Evolutionary conservation across 163 green algal species (phyloP).

Genomic region (Scenedesmus sp.): DNA sequence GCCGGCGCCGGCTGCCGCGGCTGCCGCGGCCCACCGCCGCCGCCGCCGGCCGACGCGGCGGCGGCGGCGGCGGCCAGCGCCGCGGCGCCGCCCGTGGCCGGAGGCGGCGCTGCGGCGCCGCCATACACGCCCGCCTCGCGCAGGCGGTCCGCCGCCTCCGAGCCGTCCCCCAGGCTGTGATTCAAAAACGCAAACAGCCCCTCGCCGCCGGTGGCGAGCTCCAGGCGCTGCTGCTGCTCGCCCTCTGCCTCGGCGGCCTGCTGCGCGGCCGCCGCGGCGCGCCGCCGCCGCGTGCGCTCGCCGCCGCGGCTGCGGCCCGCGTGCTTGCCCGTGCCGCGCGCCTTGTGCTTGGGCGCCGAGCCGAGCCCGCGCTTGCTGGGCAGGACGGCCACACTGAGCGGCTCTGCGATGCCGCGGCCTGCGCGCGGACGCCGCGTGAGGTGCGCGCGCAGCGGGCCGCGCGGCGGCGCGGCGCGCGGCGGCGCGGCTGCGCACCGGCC

Average conservation of each 20-base stretch:
- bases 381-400: conserved; percentile 11
- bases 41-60: neutral
- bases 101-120: neutral
- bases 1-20: conserved; percentile 20
- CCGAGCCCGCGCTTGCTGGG: conserved; percentile 34
- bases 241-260: neutral
- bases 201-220: neutral
- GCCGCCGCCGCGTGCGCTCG: conserved; percentile 18
- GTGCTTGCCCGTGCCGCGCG: conserved; percentile 4
- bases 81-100: conserved; percentile 4
- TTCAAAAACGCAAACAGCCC: conserved; percentile 46
- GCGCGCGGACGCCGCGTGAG: neutral
- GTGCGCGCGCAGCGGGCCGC: no score
- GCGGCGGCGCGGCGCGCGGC: no score
- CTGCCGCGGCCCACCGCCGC: neutral
- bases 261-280: conserved; percentile 1
- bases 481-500: neutral
- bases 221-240: conserved; percentile 1
- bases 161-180: conserved; percentile 4
- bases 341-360: neutral
- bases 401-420: conserved; percentile 12
- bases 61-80: conserved; percentile 17
- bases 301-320: conserved; percentile 14
- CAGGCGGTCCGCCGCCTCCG: conserved; percentile 29
- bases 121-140: conserved; percentile 22